Evolutionary conservation across 192 early-diverging fungal species (phyloP).

Genomic region (Backusella tuberculispora): DNA sequence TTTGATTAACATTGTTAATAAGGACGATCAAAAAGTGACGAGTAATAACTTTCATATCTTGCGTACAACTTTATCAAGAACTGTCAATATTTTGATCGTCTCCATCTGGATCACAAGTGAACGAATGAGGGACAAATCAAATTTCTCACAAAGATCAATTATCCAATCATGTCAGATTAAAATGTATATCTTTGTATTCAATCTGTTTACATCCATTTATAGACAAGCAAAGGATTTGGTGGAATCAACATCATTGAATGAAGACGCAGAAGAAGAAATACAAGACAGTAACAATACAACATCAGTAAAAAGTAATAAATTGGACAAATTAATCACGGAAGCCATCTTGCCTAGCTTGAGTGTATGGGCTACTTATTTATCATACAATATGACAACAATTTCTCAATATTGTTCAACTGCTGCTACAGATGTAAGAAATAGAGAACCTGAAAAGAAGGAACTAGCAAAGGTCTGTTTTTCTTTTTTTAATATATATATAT

Average conservation of each 20-base stretch:
- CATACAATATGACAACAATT: constrained; percentile 21
- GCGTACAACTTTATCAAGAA: constrained; percentile 32
- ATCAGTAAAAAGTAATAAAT: not conserved
- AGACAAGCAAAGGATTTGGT: not conserved
- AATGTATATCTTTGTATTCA: constrained; percentile 18
- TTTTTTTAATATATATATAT: too few species aligned
- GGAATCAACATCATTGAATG: too few species aligned
- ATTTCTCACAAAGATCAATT: not conserved
- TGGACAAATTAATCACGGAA: not conserved
- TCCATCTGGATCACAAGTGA: constrained; percentile 49
- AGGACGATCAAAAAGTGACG: not conserved
- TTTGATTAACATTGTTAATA: not conserved
- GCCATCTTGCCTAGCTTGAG: not conserved
- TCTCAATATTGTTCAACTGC: constrained; percentile 29
- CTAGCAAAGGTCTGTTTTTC: not conserved
- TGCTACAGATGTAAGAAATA: constrained; percentile 11
- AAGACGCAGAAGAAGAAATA: not conserved
- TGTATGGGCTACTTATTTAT: constrained; percentile 33
- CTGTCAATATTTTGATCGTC: constrained; percentile 44
- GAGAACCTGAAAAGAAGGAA: constrained; percentile 24
- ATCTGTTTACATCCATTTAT: constrained; percentile 12
- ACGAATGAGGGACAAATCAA: constrained; percentile 30
- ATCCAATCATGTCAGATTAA: constrained; percentile 18
- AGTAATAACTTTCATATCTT: constrained; percentile 24
- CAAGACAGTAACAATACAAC: too few species aligned